phyloP scores from a whole-genome alignment of 176 grass and related monocot genomes.

The Oryza meyeriana region DNA sequence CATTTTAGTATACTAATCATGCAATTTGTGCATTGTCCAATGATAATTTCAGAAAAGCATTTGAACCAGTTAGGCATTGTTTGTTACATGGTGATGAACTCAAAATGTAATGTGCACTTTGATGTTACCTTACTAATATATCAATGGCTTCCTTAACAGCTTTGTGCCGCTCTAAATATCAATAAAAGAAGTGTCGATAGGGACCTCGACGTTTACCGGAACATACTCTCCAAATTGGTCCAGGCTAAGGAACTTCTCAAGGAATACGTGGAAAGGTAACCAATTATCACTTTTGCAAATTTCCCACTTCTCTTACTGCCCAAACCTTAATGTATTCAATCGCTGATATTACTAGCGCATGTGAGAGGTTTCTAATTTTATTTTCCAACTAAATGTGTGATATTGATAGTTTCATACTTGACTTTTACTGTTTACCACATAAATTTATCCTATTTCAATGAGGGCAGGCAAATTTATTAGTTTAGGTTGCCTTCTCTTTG shows the following conservation, averaged over 20 bases:
- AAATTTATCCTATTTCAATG: neutral
- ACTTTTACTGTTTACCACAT: neutral
- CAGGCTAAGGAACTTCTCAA: constrained; percentile 99
- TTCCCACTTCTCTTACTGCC: neutral
- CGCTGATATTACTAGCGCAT: neutral
- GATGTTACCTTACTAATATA: constrained; percentile 6
- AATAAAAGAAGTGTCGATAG: constrained; percentile 96
- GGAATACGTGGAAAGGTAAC: constrained; percentile 93
- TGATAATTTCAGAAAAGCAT: constrained; percentile 17
- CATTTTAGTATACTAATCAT: constrained; percentile 4
- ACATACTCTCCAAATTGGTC: constrained; percentile 92
- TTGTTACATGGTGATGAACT: constrained; percentile 1
- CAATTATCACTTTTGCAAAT: neutral
- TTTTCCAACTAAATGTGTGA: neutral
- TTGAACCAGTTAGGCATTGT: neutral
- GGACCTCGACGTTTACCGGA: constrained; percentile 95
- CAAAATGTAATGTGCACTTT: constrained; percentile 2
- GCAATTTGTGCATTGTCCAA: neutral
- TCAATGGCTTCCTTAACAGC: constrained; percentile 42
- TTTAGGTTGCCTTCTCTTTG: neutral
- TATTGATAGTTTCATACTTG: neutral
- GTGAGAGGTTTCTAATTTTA: neutral
- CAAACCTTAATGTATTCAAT: neutral
- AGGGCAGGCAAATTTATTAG: neutral
- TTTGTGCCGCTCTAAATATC: constrained; percentile 77